Base-by-base conservation (phyloP, 2,329 filamentous ascomycete genomes). In the Cladosporium austrohemisphaericum region DNA sequence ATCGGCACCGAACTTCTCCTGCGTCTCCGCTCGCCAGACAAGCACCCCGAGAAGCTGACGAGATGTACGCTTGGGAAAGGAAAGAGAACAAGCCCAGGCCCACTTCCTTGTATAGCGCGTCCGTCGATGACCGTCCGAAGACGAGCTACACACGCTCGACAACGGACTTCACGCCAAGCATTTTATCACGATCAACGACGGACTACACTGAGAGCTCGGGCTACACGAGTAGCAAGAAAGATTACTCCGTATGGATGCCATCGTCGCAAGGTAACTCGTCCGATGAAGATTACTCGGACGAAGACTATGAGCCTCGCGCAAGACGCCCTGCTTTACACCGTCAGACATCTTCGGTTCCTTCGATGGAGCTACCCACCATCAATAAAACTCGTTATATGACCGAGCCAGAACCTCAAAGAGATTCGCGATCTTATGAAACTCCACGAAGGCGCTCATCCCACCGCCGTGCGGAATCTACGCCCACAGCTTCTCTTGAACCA, bases 181-280 rank as follows among this genome's bases (percentile, higher is more conserved):
- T 51, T 14, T 49, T 60, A 43, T 51, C 58, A 51, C 48, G 56
- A 53, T 49, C 55, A 40, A 55, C 55, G 31, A 54, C 57, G 26
- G 29, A 64, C 28, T 62, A 61, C 54, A 60, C 58, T n/a, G 53
- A 22, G 36, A 41, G 52, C 50, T 40, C 48, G 11, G 25, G 19
- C 41, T 40, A 36, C 52, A 52, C 32, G 1, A 19, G 11, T 13
- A 55, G 58, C 11, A 54, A 64, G 49, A 71, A 70, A 55, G 68
- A 68, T 38, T 76, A 72, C 59, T 73, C 68, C 44, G 74, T 76
- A 10, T 77, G 74, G 74, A 65, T 76, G 59, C 74, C 74, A 20
- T 60, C 65, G 3, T 71, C 70, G 3, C 67, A 71, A 51, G 56
- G 57, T 26, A 53, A 60, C 41, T 64, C 61, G 10, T 60, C 62